Evolutionary conservation across 371 early-diverging fungal species (phyloP), one percentile per base, ranked within the genome.

Genomic region (Actinomucor elegans): DNA sequence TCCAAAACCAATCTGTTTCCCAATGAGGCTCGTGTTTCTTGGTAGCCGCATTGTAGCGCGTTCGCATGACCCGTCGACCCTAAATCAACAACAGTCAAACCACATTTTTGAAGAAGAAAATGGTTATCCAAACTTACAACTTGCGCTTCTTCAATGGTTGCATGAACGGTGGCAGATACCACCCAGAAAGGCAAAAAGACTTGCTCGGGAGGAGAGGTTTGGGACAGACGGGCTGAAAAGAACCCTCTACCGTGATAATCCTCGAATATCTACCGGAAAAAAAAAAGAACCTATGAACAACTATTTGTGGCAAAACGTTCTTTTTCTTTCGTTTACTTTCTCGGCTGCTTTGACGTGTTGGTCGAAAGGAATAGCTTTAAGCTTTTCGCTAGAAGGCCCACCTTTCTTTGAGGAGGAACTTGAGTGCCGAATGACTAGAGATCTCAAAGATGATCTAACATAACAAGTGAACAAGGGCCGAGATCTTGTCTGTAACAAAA

Each of bases 141-240:
- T 71, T 84, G 82, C 4, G 82, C 84, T 54, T 80, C 80, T 34
- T 74, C 71, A 20, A 84, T 67, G 15, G 69, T 63, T 12, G 79
- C 66, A 26, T 61, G 64, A 14, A 84, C 76, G 26, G 69, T 69
- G 17, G 75, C 78, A 35, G 81, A 77, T 3, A 78, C 76, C 1
- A 78, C 77, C 84, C 84, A 84, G 45, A 81, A 84, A 1, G 84
- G 84, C 17, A 84, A 54, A 51, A 76, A 84, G 5, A 68, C 59
- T 50, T 82, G 76, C 43, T 80, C 75, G 15, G 80, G 74, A n/a
- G 75, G 68, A 8, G 73, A 66, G 2, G 71, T 67, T 12, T 65
- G 58, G 12, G 59, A 65, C 20, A 74, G 36, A 10, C 73, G 76
- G 12, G 70, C 71, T 1, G 84, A 77, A 51, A 84, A 84, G 61